Conservation (phyloP, 225 moss, liverwort and hornwort species). For the Polytrichum commune region DNA sequence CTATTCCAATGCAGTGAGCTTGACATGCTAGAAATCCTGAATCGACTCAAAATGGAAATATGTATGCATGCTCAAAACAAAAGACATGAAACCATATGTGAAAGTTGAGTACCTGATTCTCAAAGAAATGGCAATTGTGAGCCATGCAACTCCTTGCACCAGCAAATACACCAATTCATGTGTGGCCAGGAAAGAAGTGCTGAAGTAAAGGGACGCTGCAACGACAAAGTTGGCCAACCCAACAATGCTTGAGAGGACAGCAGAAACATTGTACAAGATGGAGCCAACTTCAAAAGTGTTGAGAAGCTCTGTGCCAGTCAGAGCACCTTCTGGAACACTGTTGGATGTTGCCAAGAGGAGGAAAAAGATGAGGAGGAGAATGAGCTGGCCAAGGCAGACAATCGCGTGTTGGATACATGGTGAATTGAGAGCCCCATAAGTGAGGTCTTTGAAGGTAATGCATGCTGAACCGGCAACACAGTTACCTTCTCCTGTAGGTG, state of each 20-base stretch:
- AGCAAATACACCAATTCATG: constrained; percentile 32
- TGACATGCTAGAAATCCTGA: neutral
- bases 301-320: constrained; percentile 31
- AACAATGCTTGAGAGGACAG: constrained; percentile 31
- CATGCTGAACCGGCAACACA: constrained; percentile 9
- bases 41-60: too few species aligned
- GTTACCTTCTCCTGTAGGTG: constrained; percentile 14
- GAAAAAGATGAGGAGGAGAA: constrained; percentile 38
- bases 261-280: constrained; percentile 38
- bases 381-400: constrained; percentile 36
- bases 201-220: constrained; percentile 12
- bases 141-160: constrained; percentile 52
- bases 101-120: constrained; percentile 24
- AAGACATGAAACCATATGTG: too few species aligned
- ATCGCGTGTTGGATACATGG: constrained; percentile 47
- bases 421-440: constrained; percentile 4
- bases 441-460: neutral
- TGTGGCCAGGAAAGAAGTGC: constrained; percentile 1
- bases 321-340: constrained; percentile 39
- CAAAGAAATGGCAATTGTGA: constrained; percentile 47
- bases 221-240: constrained; percentile 27
- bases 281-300: constrained; percentile 46
- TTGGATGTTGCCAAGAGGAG: constrained; percentile 27
- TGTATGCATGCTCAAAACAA: too few species aligned
- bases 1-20: neutral